A percentile compares a stretch with the other conserved stretches of the same genome.
phyloP scores from a whole-genome alignment of 768 basidiomycete genomes.

The Tephrocybe sp. region DNA sequence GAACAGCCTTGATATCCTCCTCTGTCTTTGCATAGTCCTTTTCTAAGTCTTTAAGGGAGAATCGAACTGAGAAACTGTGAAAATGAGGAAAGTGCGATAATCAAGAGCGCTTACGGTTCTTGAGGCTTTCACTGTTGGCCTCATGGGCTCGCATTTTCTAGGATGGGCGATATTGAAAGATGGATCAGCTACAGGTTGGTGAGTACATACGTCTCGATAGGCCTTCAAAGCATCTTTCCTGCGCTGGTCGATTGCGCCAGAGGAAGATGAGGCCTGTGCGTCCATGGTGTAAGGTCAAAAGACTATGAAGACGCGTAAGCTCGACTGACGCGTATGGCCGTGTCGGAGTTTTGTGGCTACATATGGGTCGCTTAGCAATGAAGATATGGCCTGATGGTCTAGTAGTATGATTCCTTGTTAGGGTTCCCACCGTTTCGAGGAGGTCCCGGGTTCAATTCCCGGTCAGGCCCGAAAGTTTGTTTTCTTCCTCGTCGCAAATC shows the following conservation, averaged over 20 bases:
- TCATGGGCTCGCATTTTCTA: constrained; percentile 97
- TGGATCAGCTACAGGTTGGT: not conserved
- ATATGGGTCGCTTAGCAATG: not conserved
- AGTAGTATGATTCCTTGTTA: constrained; percentile 65
- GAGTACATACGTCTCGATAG: constrained; percentile 63
- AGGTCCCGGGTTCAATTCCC: constrained; percentile 90
- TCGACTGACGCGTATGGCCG: constrained; percentile 13
- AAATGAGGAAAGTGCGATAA: not conserved
- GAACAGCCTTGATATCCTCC: constrained; percentile 98
- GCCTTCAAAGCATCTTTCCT: constrained; percentile 70
- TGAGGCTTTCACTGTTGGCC: constrained; percentile 79
- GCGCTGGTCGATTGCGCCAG: constrained; percentile 64
- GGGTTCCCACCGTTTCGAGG: constrained; percentile 51
- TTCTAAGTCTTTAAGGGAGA: constrained; percentile 86
- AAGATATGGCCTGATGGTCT: constrained; percentile 44
- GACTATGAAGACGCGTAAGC: constrained; percentile 36
- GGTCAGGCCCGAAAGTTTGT: constrained; percentile 35
- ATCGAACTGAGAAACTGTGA: constrained; percentile 59
- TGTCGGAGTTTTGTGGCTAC: not conserved
- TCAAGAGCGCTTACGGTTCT: constrained; percentile 67
- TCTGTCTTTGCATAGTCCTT: constrained; percentile 93
- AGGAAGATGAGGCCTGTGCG: constrained; percentile 51
- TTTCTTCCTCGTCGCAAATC: too few relatives aligned
- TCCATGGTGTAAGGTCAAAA: constrained; percentile 33
- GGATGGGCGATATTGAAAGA: constrained; percentile 11